A percentile compares a stretch with the other conserved stretches of the same genome.
These are phyloP conservation scores for Sicyos baderoa DNA, from an alignment of 306 rosid genomes.

Conservation along the genomic window DNA sequence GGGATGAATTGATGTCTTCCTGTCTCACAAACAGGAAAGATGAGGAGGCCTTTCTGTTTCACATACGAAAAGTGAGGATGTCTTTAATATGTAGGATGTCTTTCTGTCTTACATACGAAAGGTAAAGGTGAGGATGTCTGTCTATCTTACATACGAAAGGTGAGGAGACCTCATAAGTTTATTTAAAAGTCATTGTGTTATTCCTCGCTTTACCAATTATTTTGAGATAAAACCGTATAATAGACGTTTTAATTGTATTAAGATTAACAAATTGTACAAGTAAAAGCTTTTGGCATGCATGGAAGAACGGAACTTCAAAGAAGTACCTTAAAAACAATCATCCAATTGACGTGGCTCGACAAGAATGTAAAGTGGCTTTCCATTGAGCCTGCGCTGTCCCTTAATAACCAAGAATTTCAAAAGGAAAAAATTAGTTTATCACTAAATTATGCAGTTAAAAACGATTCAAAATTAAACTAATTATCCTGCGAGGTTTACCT, in stretches of 20 bases:
- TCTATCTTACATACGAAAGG: too few species aligned
- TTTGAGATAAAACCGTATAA: neutral
- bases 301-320: neutral
- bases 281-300: neutral
- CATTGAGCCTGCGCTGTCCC: conserved; percentile 72
- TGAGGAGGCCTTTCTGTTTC: too few species aligned
- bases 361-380: conserved; percentile 84
- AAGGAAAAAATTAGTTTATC: neutral
- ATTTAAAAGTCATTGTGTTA: too few species aligned
- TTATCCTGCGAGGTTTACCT: conserved; percentile 40
- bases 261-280: neutral
- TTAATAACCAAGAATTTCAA: conserved; percentile 21
- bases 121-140: too few species aligned
- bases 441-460: neutral
- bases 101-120: too few species aligned
- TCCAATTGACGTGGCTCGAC: conserved; percentile 77
- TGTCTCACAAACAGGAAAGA: too few species aligned
- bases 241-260: too few species aligned
- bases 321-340: conserved; percentile 28
- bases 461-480: neutral
- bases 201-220: too few species aligned
- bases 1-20: too few species aligned
- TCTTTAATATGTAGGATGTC: too few species aligned
- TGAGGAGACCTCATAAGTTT: too few species aligned
- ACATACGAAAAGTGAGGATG: too few species aligned